A percentile compares a stretch with the other conserved stretches of the same genome.
phyloP scores from a whole-genome alignment of 2,329 filamentous ascomycete genomes.

The Trichoderma afroharzianum region DNA sequence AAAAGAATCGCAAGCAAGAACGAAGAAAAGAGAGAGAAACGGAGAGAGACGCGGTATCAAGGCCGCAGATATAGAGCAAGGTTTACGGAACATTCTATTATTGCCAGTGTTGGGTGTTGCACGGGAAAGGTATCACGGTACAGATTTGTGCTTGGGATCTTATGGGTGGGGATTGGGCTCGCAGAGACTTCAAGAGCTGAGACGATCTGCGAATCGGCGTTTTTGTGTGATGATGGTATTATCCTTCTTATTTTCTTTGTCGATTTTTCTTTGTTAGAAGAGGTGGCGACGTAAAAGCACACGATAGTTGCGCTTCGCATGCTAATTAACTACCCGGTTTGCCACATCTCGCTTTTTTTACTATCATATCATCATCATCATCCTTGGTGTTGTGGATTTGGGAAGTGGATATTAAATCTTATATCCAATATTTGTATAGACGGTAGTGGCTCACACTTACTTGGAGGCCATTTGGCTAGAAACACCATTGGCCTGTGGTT shows the following conservation, averaged over 20 bases:
- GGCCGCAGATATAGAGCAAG: neutral
- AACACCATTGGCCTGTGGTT: neutral
- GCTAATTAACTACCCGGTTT: neutral
- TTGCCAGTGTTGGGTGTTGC: slow-evolving; percentile 14
- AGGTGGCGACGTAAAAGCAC: neutral
- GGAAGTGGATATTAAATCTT: neutral
- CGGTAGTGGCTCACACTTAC: neutral
- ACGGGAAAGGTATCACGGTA: neutral
- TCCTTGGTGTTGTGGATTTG: neutral
- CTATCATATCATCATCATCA: neutral
- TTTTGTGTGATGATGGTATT: neutral
- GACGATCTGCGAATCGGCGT: slow-evolving; percentile 39
- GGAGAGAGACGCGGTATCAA: neutral
- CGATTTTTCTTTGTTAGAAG: neutral
- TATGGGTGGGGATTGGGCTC: slow-evolving; percentile 25
- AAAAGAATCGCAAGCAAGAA: neutral
- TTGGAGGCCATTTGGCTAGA: neutral
- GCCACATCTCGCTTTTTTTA: neutral
- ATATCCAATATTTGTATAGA: neutral
- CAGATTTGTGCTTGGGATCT: slow-evolving; percentile 19
- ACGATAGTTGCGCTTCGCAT: neutral
- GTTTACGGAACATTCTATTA: neutral
- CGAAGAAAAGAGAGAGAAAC: neutral
- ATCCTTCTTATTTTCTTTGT: neutral
- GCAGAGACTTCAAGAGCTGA: slow-evolving; percentile 56